Evolutionary conservation across 2,329 filamentous ascomycete species (phyloP), one percentile per base, ranked within the genome.

Genomic region (Kalaharituber pfeilii): DNA sequence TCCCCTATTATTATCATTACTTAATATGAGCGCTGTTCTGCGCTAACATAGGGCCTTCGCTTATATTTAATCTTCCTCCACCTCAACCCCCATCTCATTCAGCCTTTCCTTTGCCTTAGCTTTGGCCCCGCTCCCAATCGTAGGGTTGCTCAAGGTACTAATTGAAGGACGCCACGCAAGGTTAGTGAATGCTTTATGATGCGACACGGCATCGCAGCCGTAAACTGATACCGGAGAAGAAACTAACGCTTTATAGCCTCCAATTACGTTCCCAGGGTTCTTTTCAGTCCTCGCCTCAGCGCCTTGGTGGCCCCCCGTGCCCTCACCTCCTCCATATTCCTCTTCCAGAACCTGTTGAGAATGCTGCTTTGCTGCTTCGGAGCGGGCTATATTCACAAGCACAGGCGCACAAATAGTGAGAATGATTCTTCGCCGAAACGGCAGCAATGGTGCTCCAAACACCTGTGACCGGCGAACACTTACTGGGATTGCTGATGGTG

Each of bases 81-180:
- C 42, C 26, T 59, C 30, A 3, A 53, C 54, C 15, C 59, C 58
- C 68, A 73, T 70, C 42, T 70, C 60, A 42, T 75, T 64, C 15
- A 77, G 69, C 39, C 72, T 69, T 63, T 76, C 69, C 68, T 75
- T 68, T n/a, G 73, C 75, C 5, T 68, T 70, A 63, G 75, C 59
- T 69, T 79, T 79, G 3, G 75, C 74, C 65, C 77, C 75, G 0
- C 75, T 71, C 0, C 74, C 75, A 3, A 73, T 71, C 2, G 75
- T 73, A n/a, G 75, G 74, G 63, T 79, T 79, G 51, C 75, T 75
- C 28, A 76, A 56, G 15, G 75, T 72, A 5, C 20, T 49, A 15
- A n/a, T n/a, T n/a, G n/a, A n/a, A n/a, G n/a, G n/a, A n/a, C n/a
- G n/a, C n/a, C n/a, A n/a, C n/a, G n/a, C n/a, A n/a, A n/a, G n/a